Evolutionary conservation across 2,329 filamentous ascomycete species (phyloP), one percentile per base, ranked within the genome.

Genomic region (Aspergillus quadrilineatus): DNA sequence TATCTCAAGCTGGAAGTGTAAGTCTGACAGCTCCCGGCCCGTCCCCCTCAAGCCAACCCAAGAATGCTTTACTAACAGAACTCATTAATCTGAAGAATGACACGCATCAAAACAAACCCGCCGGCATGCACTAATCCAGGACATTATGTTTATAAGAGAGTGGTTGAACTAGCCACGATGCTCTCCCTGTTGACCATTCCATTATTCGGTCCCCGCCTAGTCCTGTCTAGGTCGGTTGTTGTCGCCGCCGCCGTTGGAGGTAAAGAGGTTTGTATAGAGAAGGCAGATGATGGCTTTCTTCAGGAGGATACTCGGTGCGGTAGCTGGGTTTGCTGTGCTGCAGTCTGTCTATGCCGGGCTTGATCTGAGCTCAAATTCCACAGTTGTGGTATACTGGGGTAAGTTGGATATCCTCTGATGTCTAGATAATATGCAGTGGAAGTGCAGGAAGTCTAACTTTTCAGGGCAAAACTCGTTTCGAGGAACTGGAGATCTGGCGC

Each of bases 321-420:
- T 67, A 3, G 61, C 67, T 39, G 62, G 72, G 55, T 46, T 73
- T 32, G 67, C 69, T 41, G 65, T 63, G 44, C 42, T 76, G 34
- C 63, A 69, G 36, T 63, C 64, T 51, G 71, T 65, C 9, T 65
- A 71, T 61, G 77, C 76, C 14, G 73, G 69, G 26, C 71, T 84
- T 62, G 72, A 79, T 58, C 58, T 80, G 22, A 28, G 22, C 14
- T 57, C 50, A 4, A 53, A 57, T n/a, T 50, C 50, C 6, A 57
- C 51, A 10, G 67, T 89, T 53, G 85, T 82, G 28, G 77, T 88
- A 1, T 89, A 89, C 69, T 89, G 86, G 86, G 87, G 72, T 74
- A 60, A 47, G 63, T 58, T 22, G 26, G 26, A 28, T 4, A 28
- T 28, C 4, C 6, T 15, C 37, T 14, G 3, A 2, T 43, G 4